These are phyloP conservation scores for Amaranthus cruentus DNA, from an alignment of 148 eudicot genomes.

Conservation along the genomic window DNA sequence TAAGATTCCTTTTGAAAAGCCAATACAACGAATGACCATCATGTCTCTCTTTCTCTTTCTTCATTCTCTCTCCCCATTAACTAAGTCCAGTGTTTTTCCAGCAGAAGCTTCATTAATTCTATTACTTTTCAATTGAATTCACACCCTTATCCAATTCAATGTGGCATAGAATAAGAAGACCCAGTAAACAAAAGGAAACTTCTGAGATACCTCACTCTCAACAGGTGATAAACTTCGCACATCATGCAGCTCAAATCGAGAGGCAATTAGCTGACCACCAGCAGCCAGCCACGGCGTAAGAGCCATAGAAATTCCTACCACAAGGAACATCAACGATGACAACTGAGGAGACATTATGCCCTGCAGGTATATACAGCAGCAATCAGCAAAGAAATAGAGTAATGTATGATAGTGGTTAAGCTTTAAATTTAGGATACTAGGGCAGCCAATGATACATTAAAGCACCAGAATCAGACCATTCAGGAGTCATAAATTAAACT, in stretches of 20 bases:
- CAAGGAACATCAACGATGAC: conserved; percentile 91
- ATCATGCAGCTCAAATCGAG: conserved; percentile 94
- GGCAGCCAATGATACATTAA: background rate
- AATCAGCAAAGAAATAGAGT: conserved; percentile 8
- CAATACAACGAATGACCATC: too few relatives aligned
- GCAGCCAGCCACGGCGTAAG: conserved; percentile 97
- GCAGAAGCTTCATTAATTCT: too few relatives aligned
- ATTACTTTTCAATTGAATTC: too few relatives aligned
- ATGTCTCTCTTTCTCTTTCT: too few relatives aligned
- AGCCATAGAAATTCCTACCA: conserved; percentile 97
- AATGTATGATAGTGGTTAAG: background rate
- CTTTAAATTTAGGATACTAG: background rate
- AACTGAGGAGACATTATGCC: conserved; percentile 92
- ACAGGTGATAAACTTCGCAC: conserved; percentile 87
- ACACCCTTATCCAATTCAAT: background rate
- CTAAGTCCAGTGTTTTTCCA: too few relatives aligned
- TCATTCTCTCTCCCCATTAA: too few relatives aligned
- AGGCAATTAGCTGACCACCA: conserved; percentile 97
- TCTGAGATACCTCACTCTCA: conserved; percentile 80
- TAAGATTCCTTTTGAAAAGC: too few relatives aligned
- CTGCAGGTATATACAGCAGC: conserved; percentile 42
- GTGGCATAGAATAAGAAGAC: background rate
- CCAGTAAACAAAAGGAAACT: background rate
- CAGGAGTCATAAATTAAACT: background rate
- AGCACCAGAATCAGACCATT: background rate